Percentiles rank a stretch among this genome's conserved stretches.
Conservation (phyloP, 73 alveolate species). For the Urostyla sp. region DNA sequence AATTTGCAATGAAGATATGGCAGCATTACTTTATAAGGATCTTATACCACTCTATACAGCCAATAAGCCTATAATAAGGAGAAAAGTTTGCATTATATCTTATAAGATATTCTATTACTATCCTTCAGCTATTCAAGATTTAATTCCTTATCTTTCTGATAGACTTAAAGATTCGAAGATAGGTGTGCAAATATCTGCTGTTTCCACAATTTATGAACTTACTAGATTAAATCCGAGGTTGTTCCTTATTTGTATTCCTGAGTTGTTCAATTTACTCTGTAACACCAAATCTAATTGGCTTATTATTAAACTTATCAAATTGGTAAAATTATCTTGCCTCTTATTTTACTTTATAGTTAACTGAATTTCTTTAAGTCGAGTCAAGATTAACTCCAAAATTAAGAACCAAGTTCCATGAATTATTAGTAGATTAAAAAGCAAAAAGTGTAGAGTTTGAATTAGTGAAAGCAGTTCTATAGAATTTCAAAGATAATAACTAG, state of each 20-base stretch:
- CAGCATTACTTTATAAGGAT: constrained; percentile 52
- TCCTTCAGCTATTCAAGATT: constrained; percentile 57
- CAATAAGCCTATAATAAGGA: constrained; percentile 58
- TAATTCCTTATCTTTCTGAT: constrained; percentile 57
- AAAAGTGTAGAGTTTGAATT: constrained; percentile 74
- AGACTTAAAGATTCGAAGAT: constrained; percentile 55
- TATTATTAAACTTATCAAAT: constrained; percentile 57
- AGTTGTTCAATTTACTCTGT: constrained; percentile 42
- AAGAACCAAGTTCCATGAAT: constrained; percentile 51
- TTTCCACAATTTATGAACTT: constrained; percentile 66
- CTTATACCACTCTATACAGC: constrained; percentile 63
- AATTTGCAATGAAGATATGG: constrained; percentile 57
- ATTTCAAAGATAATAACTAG: constrained; percentile 17
- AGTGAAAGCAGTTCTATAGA: constrained; percentile 33
- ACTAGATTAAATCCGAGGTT: constrained; percentile 65
- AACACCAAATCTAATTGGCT: constrained; percentile 72
- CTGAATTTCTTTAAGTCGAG: constrained; percentile 65
- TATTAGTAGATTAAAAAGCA: constrained; percentile 61
- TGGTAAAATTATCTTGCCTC: background rate
- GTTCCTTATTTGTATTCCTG: constrained; percentile 66
- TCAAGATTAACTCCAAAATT: constrained; percentile 58
- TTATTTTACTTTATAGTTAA: constrained; percentile 23
- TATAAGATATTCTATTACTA: constrained; percentile 57
- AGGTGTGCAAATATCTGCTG: constrained; percentile 71
- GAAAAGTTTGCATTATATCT: constrained; percentile 59